Conservation (phyloP, 1,284 basidiomycete genomes). For the Marasmius tenuissimus region DNA sequence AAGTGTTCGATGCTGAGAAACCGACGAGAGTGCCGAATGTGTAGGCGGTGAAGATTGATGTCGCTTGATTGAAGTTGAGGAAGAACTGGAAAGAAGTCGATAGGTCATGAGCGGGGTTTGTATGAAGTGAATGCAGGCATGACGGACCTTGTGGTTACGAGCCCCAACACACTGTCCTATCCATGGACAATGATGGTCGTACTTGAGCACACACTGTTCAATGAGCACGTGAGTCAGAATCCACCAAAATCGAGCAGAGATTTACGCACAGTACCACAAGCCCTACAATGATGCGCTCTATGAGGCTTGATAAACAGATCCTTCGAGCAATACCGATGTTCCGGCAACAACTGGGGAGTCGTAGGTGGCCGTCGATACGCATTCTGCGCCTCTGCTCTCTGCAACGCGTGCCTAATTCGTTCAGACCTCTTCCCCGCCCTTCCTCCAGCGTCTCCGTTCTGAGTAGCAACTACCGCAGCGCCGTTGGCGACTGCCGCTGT, state of each 20-base stretch:
- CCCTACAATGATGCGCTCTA: conserved; percentile 74
- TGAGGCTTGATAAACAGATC: conserved; percentile 68
- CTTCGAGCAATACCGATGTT: conserved; percentile 56
- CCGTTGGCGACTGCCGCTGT: neutral
- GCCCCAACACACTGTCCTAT: conserved; percentile 85
- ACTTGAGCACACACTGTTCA: conserved; percentile 64
- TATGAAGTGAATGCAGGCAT: neutral
- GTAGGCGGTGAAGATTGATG: conserved; percentile 56
- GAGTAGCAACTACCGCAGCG: neutral
- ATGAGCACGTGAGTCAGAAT: neutral
- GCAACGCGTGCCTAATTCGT: neutral
- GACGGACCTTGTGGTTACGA: conserved; percentile 67
- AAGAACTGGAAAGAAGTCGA: conserved; percentile 51
- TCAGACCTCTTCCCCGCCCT: neutral
- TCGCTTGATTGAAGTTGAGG: conserved; percentile 67
- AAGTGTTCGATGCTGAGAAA: conserved; percentile 35
- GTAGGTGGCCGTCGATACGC: conserved; percentile 39
- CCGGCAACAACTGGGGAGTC: conserved; percentile 51
- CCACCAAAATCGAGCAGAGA: neutral
- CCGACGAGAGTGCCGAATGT: conserved; percentile 56
- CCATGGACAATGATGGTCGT: conserved; percentile 83
- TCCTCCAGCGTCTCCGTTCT: neutral
- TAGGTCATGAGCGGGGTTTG: neutral
- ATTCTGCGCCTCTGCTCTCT: neutral
- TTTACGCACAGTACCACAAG: conserved; percentile 62